phyloP scores from a whole-genome alignment of 495 filamentous ascomycete species.

The Articulospora tetracladia region DNA sequence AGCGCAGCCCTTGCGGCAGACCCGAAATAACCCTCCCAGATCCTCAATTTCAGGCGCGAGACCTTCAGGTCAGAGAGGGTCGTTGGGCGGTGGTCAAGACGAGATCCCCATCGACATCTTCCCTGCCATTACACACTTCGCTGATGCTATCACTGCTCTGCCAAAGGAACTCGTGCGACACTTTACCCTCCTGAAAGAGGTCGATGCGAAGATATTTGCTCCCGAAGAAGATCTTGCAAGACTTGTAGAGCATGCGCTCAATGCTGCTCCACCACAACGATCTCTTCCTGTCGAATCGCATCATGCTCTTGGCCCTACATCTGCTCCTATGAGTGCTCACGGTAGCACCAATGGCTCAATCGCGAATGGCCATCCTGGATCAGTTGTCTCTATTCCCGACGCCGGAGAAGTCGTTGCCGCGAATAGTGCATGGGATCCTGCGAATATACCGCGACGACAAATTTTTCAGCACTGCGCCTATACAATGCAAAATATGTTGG shows the following conservation, averaged over 20 bases:
- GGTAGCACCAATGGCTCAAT: slow-evolving; percentile 34
- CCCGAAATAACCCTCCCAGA: slow-evolving; percentile 50
- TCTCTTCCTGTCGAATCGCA: slow-evolving; percentile 27
- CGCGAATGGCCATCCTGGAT: slow-evolving; percentile 24
- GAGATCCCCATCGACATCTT: slow-evolving; percentile 63
- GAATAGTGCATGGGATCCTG: slow-evolving; percentile 35
- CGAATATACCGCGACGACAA: slow-evolving; percentile 55
- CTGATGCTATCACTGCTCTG: slow-evolving; percentile 86
- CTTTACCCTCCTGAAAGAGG: slow-evolving; percentile 92
- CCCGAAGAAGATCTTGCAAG: slow-evolving; percentile 68
- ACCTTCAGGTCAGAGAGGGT: slow-evolving; percentile 32
- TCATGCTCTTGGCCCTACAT: slow-evolving; percentile 29
- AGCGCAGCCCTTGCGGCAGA: slow-evolving; percentile 56
- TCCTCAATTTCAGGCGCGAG: slow-evolving; percentile 40
- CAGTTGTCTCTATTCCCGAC: slow-evolving; percentile 30
- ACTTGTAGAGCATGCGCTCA: slow-evolving; percentile 63
- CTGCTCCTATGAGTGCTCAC: slow-evolving; percentile 36
- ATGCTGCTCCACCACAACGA: slow-evolving; percentile 46
- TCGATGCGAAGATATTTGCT: slow-evolving; percentile 88
- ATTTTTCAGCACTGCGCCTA: slow-evolving; percentile 57
- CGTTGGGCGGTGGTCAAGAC: slow-evolving; percentile 34
- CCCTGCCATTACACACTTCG: slow-evolving; percentile 90
- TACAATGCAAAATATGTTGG: slow-evolving; percentile 71
- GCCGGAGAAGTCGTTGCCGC: slow-evolving; percentile 32
- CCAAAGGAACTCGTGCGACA: slow-evolving; percentile 93